Base-by-base conservation (phyloP, 2,329 filamentous ascomycete genomes). In the Coniochaeta prunicola region DNA sequence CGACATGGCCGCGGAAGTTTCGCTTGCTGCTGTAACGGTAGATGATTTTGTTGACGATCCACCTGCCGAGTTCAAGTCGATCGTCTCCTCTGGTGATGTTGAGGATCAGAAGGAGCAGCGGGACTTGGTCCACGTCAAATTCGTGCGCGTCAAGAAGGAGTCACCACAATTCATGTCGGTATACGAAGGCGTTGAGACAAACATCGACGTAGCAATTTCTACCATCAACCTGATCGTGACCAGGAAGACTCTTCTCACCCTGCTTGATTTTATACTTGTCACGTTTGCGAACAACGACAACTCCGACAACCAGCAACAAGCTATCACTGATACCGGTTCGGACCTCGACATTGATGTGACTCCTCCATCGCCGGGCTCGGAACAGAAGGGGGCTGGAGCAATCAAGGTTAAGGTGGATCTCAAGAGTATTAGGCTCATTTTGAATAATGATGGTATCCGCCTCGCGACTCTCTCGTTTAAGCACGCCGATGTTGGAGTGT, bases 181-280 rank as follows among this genome's bases (percentile, higher is more conserved):
- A 2, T 97, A 96, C 65, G 92, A 97, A 68, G 92, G 92, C 1
- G 89, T 97, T 58, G 92, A 96, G 63, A 97, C 89, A 30, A 97
- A 99, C 66, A 82, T 99, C 50, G 91, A 96, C 61, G 88, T 94
- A 1, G 86, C 87, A 0, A 87, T 99, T 13, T 97, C 94, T 0
- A 99, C 94, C 0, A 96, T 99, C 75, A 97, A 97, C 69, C 73
- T 99, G 24, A 86, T 99, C 34, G 92, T 99, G 9, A 99, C 96
- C 0, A 82, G 96, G 64, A 93, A 89, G 73, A 99, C 96, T 0
- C 77, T 99, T 3, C 79, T 99, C 57, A 99, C 93, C 0, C 77
- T 99, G 0, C 76, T 99, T 48, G 94, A 99, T 71, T 99, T 99
- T 67, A 87, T 97, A 34, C 84, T 99, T 19, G 81, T 92, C 42